A percentile compares a stretch with the other conserved stretches of the same genome.
These are phyloP conservation scores for Cladosporium sp. DNA, from an alignment of 2,329 filamentous ascomycete genomes.

Conservation along the genomic window DNA sequence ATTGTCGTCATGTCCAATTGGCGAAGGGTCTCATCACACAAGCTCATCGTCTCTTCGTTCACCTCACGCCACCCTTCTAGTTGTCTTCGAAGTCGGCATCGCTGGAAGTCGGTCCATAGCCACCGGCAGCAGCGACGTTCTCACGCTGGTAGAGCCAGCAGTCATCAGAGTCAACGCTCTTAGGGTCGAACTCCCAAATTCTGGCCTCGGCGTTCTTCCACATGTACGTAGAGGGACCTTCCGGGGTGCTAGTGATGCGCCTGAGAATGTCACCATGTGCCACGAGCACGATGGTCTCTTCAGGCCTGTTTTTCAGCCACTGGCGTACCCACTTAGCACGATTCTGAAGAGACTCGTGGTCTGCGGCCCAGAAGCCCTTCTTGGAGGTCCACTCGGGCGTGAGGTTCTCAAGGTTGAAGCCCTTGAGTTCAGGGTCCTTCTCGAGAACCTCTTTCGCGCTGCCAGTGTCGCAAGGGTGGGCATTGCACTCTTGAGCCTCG, in stretches of 20 bases:
- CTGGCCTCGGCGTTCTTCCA: constrained; percentile 37
- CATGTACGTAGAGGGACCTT: constrained; percentile 29
- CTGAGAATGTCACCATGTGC: constrained; percentile 37
- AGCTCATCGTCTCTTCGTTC: neutral
- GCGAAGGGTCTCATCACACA: neutral
- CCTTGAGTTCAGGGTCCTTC: constrained; percentile 31
- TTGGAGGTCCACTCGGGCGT: constrained; percentile 36
- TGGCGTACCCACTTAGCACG: constrained; percentile 34
- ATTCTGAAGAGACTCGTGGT: constrained; percentile 23
- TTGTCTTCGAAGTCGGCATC: constrained; percentile 29
- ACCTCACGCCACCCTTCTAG: neutral
- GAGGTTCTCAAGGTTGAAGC: constrained; percentile 31
- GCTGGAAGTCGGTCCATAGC: constrained; percentile 33
- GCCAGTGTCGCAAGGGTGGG: constrained; percentile 35
- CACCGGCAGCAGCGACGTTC: constrained; percentile 34
- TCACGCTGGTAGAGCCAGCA: constrained; percentile 32
- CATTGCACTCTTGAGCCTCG: constrained; percentile 37
- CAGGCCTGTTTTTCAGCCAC: constrained; percentile 33
- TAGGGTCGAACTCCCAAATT: constrained; percentile 31
- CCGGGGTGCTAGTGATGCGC: constrained; percentile 28
- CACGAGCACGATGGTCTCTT: constrained; percentile 37
- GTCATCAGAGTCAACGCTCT: constrained; percentile 29
- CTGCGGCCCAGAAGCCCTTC: constrained; percentile 32
- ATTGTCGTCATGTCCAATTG: constrained; percentile 3
- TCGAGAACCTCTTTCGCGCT: constrained; percentile 28